phyloP scores from a whole-genome alignment of 2,329 filamentous ascomycete genomes.

The Hypoxylon sp. region DNA sequence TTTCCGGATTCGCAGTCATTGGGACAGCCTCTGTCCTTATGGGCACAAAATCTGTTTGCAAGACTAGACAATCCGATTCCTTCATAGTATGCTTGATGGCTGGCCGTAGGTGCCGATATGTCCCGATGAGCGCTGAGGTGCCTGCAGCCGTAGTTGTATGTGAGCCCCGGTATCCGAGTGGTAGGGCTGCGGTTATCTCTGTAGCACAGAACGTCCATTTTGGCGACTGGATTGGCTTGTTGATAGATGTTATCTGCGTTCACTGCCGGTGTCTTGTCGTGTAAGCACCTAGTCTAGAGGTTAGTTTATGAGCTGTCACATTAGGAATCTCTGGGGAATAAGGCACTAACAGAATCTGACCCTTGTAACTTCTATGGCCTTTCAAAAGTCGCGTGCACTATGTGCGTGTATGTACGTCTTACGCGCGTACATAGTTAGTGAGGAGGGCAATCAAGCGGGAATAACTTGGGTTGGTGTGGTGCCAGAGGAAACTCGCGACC shows the following conservation, averaged over 20 bases:
- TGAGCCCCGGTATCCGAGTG: constrained; percentile 3
- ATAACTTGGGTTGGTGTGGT: constrained; percentile 23
- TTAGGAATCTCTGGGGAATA: constrained; percentile 25
- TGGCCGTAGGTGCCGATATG: neutral
- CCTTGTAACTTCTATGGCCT: constrained; percentile 23
- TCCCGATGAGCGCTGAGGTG: constrained; percentile 4
- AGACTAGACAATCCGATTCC: neutral
- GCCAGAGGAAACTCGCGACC: constrained; percentile 22
- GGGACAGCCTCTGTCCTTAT: constrained; percentile 24
- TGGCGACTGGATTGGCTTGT: constrained; percentile 22
- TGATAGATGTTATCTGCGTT: constrained; percentile 8
- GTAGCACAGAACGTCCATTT: constrained; percentile 20
- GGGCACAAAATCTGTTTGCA: constrained; percentile 25
- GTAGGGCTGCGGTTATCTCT: neutral
- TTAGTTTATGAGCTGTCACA: constrained; percentile 43
- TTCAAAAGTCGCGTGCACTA: constrained; percentile 13
- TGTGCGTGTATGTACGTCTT: constrained; percentile 32
- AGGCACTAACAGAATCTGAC: constrained; percentile 29
- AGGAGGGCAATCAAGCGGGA: constrained; percentile 25
- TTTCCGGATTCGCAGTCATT: neutral
- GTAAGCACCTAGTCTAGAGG: constrained; percentile 17
- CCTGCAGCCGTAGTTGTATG: constrained; percentile 1
- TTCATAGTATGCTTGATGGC: constrained; percentile 5
- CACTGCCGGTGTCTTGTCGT: constrained; percentile 12
- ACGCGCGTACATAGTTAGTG: constrained; percentile 19